Conservation (phyloP, 371 early-diverging fungal species). For the Actinomortierella ambigua region DNA sequence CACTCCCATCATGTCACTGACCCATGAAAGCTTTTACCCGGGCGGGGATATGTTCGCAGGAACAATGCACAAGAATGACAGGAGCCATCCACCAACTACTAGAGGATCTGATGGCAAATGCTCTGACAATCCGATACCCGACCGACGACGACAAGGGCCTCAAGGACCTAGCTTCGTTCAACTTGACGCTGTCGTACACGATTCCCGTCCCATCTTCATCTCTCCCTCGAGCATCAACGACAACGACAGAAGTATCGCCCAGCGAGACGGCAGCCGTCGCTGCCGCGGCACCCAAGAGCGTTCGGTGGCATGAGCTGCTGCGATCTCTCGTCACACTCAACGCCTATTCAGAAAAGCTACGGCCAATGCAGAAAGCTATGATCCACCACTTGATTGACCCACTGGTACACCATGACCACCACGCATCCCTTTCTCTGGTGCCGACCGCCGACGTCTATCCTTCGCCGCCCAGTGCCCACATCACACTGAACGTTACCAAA, state of each 20-base stretch:
- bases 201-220: constrained; percentile 28
- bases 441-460: constrained; percentile 8
- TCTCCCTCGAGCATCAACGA: constrained; percentile 15
- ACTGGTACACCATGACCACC: constrained; percentile 17
- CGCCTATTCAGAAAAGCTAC: constrained; percentile 24
- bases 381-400: constrained; percentile 23
- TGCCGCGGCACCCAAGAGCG: constrained; percentile 16
- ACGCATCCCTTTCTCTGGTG: constrained; percentile 3
- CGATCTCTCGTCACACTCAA: constrained; percentile 25
- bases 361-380: constrained; percentile 28
- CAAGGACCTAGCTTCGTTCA: neutral
- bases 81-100: constrained; percentile 40
- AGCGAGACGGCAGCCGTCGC: neutral
- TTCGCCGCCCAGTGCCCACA: constrained; percentile 6
- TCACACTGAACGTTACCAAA: constrained; percentile 10
- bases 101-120: constrained; percentile 29
- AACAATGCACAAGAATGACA: constrained; percentile 36
- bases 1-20: too few species aligned
- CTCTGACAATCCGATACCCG: constrained; percentile 8
- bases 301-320: constrained; percentile 40
- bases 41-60: constrained; percentile 13
- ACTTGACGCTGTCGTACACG: constrained; percentile 16
- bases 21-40: too few species aligned
- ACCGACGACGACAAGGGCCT: neutral
- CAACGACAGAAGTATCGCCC: too few species aligned